These are phyloP conservation scores for Prosopis cineraria DNA, from an alignment of 306 rosid genomes.

Conservation along the genomic window DNA sequence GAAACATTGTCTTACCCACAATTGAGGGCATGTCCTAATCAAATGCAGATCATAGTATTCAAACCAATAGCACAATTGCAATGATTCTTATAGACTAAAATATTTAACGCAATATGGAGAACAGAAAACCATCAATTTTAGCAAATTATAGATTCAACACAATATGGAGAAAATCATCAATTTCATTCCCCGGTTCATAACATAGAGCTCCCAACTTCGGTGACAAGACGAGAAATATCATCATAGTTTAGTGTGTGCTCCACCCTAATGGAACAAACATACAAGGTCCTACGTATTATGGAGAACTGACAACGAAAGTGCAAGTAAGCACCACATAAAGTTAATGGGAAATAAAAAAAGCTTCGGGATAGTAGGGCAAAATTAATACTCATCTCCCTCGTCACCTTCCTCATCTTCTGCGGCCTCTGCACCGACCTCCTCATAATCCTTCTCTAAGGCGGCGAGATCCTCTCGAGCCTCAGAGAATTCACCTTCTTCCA, in stretches of 20 bases:
- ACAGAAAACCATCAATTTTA: too few relatives aligned
- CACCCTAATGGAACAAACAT: constrained; percentile 2
- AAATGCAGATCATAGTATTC: too few relatives aligned
- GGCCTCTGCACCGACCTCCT: constrained; percentile 84
- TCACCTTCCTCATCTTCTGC: constrained; percentile 76
- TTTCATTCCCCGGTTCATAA: not conserved
- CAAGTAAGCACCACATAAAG: not conserved
- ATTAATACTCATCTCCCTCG: constrained; percentile 69
- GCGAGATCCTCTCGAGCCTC: constrained; percentile 94
- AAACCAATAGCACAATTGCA: too few relatives aligned
- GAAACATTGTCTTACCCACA: too few relatives aligned
- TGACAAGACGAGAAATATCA: not conserved
- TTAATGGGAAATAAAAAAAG: not conserved
- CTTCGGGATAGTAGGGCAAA: not conserved
- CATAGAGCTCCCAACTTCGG: not conserved
- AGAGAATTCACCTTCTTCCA: constrained; percentile 93
- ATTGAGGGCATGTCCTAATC: too few relatives aligned
- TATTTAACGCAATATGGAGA: too few relatives aligned
- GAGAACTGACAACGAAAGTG: not conserved
- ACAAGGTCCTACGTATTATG: not conserved
- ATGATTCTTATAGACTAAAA: too few relatives aligned
- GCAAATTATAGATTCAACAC: not conserved
- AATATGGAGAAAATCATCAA: not conserved
- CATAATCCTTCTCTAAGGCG: constrained; percentile 77
- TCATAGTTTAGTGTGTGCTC: constrained; percentile 21